Evolutionary conservation across 495 filamentous ascomycete species (phyloP).

Genomic region (Podospora pseudocomata): DNA sequence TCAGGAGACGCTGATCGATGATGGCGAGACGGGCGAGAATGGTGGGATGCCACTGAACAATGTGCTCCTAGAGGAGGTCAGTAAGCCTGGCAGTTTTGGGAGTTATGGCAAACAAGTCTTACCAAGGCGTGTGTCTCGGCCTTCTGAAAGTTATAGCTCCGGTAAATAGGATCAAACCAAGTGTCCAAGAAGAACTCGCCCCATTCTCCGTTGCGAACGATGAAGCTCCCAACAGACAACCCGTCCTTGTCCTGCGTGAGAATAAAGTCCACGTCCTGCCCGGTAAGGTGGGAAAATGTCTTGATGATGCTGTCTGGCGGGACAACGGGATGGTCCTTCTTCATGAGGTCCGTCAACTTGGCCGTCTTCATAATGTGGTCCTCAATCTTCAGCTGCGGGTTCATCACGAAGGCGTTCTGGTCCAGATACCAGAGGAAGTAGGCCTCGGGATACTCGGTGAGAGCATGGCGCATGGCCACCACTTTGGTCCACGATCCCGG

Average conservation of each 20-base stretch:
- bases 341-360: conserved; percentile 73
- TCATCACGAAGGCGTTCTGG: conserved; percentile 84
- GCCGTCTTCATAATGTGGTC: conserved; percentile 63
- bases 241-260: conserved; percentile 81
- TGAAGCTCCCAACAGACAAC: conserved; percentile 69
- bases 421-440: conserved; percentile 84
- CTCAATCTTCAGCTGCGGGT: conserved; percentile 63
- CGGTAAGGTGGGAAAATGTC: conserved; percentile 78
- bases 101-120: conserved; percentile 29
- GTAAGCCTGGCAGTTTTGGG: background rate
- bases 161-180: conserved; percentile 93
- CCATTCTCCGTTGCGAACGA: conserved; percentile 84
- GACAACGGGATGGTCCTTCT: conserved; percentile 79
- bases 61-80: conserved; percentile 62
- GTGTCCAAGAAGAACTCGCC: conserved; percentile 88
- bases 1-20: conserved; percentile 76
- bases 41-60: conserved; percentile 98
- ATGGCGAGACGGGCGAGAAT: conserved; percentile 84
- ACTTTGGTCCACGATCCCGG: conserved; percentile 74
- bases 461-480: conserved; percentile 84
- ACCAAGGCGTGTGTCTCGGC: conserved; percentile 91
- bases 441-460: conserved; percentile 69
- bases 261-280: conserved; percentile 75
- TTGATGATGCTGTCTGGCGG: conserved; percentile 95
- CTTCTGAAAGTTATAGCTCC: conserved; percentile 92